Conservation (phyloP, 108 stramenopile species). For the Nannochloropsis gaditana region DNA sequence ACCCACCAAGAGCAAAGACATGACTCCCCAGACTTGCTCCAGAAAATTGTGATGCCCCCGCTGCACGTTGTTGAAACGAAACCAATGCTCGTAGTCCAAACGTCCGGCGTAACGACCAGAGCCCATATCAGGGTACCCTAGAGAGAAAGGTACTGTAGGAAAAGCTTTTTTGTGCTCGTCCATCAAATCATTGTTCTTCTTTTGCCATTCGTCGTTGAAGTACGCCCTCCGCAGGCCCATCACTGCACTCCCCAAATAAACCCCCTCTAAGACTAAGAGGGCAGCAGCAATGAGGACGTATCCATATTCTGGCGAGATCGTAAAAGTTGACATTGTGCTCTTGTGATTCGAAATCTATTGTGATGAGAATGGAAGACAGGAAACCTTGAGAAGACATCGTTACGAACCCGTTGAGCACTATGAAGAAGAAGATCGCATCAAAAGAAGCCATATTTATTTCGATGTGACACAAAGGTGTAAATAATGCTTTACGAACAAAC, state of each 20-base stretch:
- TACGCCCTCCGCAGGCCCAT: neutral
- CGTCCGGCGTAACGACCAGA: neutral
- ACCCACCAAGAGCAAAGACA: neutral
- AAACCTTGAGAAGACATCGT: no score
- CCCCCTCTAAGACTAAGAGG: neutral
- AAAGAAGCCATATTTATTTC: no score
- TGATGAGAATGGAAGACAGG: neutral
- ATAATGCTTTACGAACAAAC: no score
- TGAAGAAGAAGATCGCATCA: no score
- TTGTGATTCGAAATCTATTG: neutral
- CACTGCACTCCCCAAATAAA: neutral
- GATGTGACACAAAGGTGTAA: no score
- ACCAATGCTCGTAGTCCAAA: slow-evolving; percentile 9
- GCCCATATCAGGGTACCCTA: neutral
- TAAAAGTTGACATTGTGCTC: neutral
- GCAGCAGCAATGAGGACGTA: neutral
- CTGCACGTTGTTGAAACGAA: neutral
- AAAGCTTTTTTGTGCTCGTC: slow-evolving; percentile 5
- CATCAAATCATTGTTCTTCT: neutral
- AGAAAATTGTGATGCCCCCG: slow-evolving; percentile 11
- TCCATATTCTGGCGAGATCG: neutral
- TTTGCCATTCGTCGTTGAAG: neutral
- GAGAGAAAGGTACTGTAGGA: neutral
- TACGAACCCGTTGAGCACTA: no score
- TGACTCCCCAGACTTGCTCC: neutral